phyloP scores from a whole-genome alignment of 129 eudicot species.

The Sambucus nigra region DNA sequence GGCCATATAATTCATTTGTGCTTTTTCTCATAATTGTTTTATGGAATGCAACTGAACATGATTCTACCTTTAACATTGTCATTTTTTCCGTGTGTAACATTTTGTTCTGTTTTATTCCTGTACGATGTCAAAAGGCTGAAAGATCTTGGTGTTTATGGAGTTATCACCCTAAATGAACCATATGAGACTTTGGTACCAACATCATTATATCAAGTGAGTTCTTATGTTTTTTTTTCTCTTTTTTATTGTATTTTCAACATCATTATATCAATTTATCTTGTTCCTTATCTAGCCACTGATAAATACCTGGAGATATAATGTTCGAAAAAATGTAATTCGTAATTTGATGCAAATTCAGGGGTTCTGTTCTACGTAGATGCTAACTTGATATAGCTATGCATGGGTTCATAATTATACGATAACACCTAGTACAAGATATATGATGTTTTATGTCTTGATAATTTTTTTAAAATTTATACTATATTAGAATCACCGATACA shows the following conservation, averaged over 20 bases:
- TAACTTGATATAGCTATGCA: too few relatives aligned
- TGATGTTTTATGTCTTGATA: too few relatives aligned
- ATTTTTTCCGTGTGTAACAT: constrained; percentile 30
- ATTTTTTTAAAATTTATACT: too few relatives aligned
- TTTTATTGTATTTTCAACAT: constrained; percentile 47
- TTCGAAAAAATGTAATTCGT: too few relatives aligned
- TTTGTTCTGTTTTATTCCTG: constrained; percentile 66
- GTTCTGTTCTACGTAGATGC: too few relatives aligned
- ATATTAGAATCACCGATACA: too few relatives aligned
- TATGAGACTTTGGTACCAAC: constrained; percentile 66
- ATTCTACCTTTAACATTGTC: neutral
- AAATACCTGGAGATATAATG: too few relatives aligned
- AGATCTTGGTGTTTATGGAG: constrained; percentile 54
- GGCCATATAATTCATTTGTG: constrained; percentile 3
- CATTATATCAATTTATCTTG: too few relatives aligned
- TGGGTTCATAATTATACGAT: too few relatives aligned
- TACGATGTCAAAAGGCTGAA: constrained; percentile 36
- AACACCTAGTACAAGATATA: too few relatives aligned
- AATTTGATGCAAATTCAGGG: too few relatives aligned
- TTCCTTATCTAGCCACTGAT: neutral
- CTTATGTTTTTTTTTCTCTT: neutral
- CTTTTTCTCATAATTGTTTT: neutral
- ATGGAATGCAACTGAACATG: neutral
- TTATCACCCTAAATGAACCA: constrained; percentile 53
- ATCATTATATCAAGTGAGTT: constrained; percentile 41